Percentiles rank a stretch among this genome's conserved stretches.
These are phyloP conservation scores for Hanseniaspora lachancei DNA, from an alignment of 805 yeast genomes.

Conservation along the genomic window DNA sequence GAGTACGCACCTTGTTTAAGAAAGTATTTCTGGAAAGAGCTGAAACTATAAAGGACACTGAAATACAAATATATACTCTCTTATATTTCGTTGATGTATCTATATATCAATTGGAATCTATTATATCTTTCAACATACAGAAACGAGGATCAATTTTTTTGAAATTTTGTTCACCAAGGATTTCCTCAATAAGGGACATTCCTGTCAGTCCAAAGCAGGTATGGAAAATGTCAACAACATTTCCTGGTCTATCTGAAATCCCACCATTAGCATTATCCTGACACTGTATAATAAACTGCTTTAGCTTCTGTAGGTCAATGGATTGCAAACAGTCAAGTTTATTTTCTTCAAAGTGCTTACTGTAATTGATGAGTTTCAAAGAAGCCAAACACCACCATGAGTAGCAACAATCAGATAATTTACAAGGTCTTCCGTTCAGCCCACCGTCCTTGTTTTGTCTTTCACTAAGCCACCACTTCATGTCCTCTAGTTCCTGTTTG, in stretches of 20 bases:
- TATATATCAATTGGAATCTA: constrained; percentile 22
- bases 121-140: constrained; percentile 52
- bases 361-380: constrained; percentile 32
- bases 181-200: constrained; percentile 56
- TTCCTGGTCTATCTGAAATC: constrained; percentile 79
- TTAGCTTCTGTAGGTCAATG: constrained; percentile 56
- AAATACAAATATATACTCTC: neutral
- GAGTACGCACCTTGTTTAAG: constrained; percentile 58
- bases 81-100: neutral
- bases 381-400: constrained; percentile 94
- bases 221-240: constrained; percentile 86
- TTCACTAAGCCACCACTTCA: constrained; percentile 83
- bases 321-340: constrained; percentile 34
- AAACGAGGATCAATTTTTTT: constrained; percentile 70
- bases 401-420: constrained; percentile 93
- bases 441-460: constrained; percentile 83
- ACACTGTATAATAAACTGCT: constrained; percentile 53
- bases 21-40: constrained; percentile 36
- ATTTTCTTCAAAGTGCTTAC: neutral
- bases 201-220: constrained; percentile 87
- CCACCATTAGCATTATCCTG: constrained; percentile 81
- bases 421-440: constrained; percentile 89
- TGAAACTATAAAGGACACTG: constrained; percentile 24
- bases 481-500: constrained; percentile 30
- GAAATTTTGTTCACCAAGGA: constrained; percentile 51